Evolutionary conservation across 2,329 filamentous ascomycete species (phyloP).

Genomic region (Madurella fahalii): DNA sequence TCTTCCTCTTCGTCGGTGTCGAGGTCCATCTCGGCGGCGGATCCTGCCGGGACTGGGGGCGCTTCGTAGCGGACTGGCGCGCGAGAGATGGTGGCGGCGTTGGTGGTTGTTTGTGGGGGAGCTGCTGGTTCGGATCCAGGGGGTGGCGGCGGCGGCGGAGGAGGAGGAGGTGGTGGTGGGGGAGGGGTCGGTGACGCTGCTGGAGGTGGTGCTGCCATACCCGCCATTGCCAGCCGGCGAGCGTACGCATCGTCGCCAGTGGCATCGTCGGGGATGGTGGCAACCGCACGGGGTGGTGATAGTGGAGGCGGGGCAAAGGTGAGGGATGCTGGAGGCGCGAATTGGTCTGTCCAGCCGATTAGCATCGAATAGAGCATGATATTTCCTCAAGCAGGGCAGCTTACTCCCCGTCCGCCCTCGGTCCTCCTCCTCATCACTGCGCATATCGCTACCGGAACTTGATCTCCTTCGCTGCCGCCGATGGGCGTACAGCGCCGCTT

Average conservation of each 20-base stretch:
- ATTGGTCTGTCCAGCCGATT: constrained; percentile 44
- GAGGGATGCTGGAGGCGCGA: constrained; percentile 56
- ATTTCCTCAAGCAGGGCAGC: constrained; percentile 8
- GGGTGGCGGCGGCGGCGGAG: constrained; percentile 16
- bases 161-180: constrained; percentile 25
- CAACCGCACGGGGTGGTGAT: constrained; percentile 39
- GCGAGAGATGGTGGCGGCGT: constrained; percentile 31
- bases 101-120: constrained; percentile 30
- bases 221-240: constrained; percentile 55
- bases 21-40: constrained; percentile 35
- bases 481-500: constrained; percentile 72
- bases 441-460: constrained; percentile 43
- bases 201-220: constrained; percentile 35
- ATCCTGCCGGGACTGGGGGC: constrained; percentile 35
- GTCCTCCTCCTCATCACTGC: constrained; percentile 34
- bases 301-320: constrained; percentile 54
- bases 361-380: constrained; percentile 13
- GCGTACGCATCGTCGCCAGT: constrained; percentile 68
- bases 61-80: constrained; percentile 31
- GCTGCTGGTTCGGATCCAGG: constrained; percentile 26
- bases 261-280: constrained; percentile 50
- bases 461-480: constrained; percentile 41
- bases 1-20: constrained; percentile 39
- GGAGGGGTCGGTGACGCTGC: constrained; percentile 33
- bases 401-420: constrained; percentile 34